Evolutionary conservation across 2,329 filamentous ascomycete species (phyloP), one percentile per base, ranked within the genome.

Genomic region (Chaetothyriales sp.): DNA sequence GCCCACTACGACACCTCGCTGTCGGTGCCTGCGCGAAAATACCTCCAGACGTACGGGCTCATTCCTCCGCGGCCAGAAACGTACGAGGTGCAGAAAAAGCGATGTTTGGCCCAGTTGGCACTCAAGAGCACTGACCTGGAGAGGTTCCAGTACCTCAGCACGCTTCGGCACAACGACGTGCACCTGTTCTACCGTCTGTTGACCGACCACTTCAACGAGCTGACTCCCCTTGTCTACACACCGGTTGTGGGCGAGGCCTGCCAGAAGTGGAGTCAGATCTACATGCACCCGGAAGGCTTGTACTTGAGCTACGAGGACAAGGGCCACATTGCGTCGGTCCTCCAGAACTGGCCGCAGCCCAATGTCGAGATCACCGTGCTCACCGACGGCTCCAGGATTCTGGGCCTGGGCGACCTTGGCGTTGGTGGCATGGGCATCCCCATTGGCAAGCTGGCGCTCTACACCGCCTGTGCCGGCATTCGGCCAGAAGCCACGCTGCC

Each of bases 341-440:
- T 97, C 60, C 76, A 82, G 65, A 97, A 97, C 70, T 98, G 92
- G 92, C 89, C 88, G 25, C 84, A 92, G 68, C 71, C 77, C 58
- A 81, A 88, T 59, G 90, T 94, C 29, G 88, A 95, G 69, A 98
- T 98, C 66, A 94, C 89, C 65, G 89, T 95, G 66, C 83, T 98
- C 62, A 97, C 92, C 15, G 92, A 98, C 67, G 92, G 92, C 56
- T 95, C 89, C 47, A 85, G 92, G 60, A 95, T 83, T 82, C 68
- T 82, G 53, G 90, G 92, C 64, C 81, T 98, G 40, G 92, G 92
- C 62, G 92, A 98, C 70, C 79, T 97, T 52, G 92, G 92, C 61
- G 83, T 98, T 60, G 95, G 95, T 69, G 92, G 92, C 64, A 94
- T 97, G 75, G 92, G 92, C 60, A 98, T 98, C 69, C 89, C 92